Conservation (phyloP, 1,284 basidiomycete species). For the Schizopora paradoxa region DNA sequence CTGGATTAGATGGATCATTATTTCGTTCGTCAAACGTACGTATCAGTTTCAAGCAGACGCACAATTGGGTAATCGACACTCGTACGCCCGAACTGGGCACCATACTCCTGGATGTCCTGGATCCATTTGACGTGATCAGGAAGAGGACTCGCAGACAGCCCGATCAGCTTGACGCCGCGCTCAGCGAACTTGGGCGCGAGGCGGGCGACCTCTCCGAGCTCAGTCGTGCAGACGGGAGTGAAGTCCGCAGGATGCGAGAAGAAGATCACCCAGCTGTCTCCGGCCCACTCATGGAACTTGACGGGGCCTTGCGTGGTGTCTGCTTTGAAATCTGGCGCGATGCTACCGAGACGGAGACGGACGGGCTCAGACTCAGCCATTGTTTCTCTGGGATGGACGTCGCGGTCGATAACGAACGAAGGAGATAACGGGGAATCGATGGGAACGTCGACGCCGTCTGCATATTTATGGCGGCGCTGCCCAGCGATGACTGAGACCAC, state of each 20-base stretch:
- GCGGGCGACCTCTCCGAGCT: constrained; percentile 92
- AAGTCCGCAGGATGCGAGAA: constrained; percentile 18
- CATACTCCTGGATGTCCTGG: constrained; percentile 85
- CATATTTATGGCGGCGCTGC: background rate
- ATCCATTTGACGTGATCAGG: constrained; percentile 88
- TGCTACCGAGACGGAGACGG: constrained; percentile 68
- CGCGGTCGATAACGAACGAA: constrained; percentile 11
- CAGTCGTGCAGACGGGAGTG: constrained; percentile 85
- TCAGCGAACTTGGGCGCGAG: constrained; percentile 78
- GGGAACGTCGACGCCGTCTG: constrained; percentile 5
- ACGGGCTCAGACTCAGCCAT: constrained; percentile 20
- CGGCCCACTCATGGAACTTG: constrained; percentile 91
- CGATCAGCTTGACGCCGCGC: constrained; percentile 90
- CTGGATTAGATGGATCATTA: constrained; percentile 33
- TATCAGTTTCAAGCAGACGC: too few species aligned
- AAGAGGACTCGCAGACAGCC: constrained; percentile 91
- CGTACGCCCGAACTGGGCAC: constrained; percentile 58
- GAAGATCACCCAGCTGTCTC: constrained; percentile 72
- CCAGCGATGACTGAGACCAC: background rate
- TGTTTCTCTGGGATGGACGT: background rate
- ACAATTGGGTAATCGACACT: constrained; percentile 90
- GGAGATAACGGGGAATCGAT: too few species aligned
- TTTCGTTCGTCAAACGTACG: too few species aligned
- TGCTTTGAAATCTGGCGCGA: constrained; percentile 80
- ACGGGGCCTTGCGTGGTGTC: constrained; percentile 74